Conservation (phyloP, 2,329 filamentous ascomycete genomes). For the Phyllosticta citriasiana region DNA sequence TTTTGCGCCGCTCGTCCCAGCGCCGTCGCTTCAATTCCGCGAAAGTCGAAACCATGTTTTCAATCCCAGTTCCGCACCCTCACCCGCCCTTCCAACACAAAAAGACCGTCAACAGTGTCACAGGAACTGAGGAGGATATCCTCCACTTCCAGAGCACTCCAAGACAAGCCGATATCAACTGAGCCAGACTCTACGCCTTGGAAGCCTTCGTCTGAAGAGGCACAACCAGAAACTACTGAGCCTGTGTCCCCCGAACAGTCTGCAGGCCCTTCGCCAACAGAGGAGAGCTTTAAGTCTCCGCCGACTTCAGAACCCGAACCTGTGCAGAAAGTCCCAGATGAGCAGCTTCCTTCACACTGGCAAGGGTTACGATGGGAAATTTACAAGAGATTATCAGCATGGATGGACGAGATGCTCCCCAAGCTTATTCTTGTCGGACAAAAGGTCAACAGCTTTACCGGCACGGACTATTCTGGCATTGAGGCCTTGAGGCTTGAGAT, state of each 20-base stretch:
- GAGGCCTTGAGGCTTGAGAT: constrained; percentile 77
- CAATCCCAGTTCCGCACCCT: constrained; percentile 22
- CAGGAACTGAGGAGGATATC: background rate
- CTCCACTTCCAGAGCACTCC: background rate
- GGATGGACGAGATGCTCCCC: constrained; percentile 85
- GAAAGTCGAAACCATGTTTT: constrained; percentile 18
- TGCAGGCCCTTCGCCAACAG: background rate
- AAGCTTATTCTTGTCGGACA: constrained; percentile 78
- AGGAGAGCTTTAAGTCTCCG: background rate
- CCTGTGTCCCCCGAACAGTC: background rate
- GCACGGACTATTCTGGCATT: constrained; percentile 75
- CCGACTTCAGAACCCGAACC: constrained; percentile 10
- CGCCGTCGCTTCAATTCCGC: background rate
- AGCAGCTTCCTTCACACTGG: constrained; percentile 42
- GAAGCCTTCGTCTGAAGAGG: background rate
- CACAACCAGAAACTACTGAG: background rate
- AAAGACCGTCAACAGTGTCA: background rate
- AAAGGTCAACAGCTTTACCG: constrained; percentile 86
- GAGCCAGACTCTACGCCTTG: background rate
- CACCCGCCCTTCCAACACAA: constrained; percentile 6
- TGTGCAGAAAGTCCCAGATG: constrained; percentile 25
- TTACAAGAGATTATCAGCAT: constrained; percentile 52
- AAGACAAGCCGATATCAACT: background rate
- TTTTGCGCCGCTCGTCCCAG: constrained; percentile 1
- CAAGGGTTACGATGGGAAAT: constrained; percentile 46